Base-by-base conservation (phyloP, 2,329 filamentous ascomycete species). In the Paracorniculantispora psalliotae region DNA sequence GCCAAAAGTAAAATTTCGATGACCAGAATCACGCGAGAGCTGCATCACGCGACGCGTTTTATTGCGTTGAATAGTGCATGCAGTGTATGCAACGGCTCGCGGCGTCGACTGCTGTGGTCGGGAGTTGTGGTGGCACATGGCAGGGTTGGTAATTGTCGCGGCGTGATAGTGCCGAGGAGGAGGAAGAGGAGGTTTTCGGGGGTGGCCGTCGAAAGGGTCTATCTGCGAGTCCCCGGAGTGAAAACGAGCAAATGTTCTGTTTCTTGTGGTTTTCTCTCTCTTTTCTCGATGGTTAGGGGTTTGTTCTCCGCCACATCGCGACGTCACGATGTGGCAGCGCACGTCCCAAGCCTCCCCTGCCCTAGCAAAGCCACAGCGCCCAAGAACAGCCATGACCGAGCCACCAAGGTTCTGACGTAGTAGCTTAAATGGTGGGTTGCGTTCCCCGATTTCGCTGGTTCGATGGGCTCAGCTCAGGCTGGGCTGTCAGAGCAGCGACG, bases 31-130 rank as follows among this genome's bases (percentile, higher is more conserved):
- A 58, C 28, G 47, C 39, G 39, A 51, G 33, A 30, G 21, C 35
- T 30, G 26, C 26, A 58, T 58, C 56, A 58, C 56, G 56, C 56
- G 56, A 51, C 56, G 56, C 56, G 47, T 58, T 39, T 49, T 33
- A 30, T 41, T 48, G 53, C 25, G 9, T 4, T 41, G 25, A 41
- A 41, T 43, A 43, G 15, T n/a, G n/a, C n/a, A n/a, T n/a, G n/a
- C n/a, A n/a, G n/a, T n/a, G n/a, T 33, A 21, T 23, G 47, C n/a
- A 47, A 46, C 13, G 30, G 19, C 21, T 15, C 12, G 28, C 21
- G 19, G 28, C 35, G 41, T 25, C 37, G 15, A 3, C 21, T 37
- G 43, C 17, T 19, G 43, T 37, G 53, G 28, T 25, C 21, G n/a
- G 19, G 35, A n/a, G 21, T 47, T 23, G 25, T n/a, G 52, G 39